Conservation (phyloP, 2,329 filamentous ascomycete genomes). For the Exophiala viscosa region DNA sequence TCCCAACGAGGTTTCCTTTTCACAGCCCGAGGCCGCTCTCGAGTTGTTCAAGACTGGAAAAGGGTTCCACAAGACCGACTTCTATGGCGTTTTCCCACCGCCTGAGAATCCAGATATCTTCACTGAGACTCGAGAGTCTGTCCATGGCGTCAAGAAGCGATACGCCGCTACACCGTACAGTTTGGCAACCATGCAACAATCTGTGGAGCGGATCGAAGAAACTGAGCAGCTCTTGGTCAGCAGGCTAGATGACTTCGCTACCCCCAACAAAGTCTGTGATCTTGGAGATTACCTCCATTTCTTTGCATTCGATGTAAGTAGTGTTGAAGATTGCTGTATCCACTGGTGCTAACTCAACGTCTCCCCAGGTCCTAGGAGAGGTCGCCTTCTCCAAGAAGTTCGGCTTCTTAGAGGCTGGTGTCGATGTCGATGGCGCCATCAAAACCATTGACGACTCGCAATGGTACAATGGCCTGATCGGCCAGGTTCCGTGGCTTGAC, state of each 20-base stretch:
- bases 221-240: conserved; percentile 43
- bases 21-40: conserved; percentile 46
- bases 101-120: conserved; percentile 58
- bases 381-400: conserved; percentile 45
- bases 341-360: neutral
- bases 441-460: conserved; percentile 48
- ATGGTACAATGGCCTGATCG: conserved; percentile 31
- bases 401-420: conserved; percentile 50
- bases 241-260: conserved; percentile 43
- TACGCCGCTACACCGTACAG: conserved; percentile 32
- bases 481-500: conserved; percentile 44
- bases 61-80: conserved; percentile 52
- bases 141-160: conserved; percentile 57
- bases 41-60: conserved; percentile 49
- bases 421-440: conserved; percentile 52
- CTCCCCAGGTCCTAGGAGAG: conserved; percentile 33
- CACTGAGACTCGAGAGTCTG: conserved; percentile 52
- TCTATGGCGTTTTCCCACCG: conserved; percentile 55
- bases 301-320: conserved; percentile 36
- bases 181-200: conserved; percentile 30
- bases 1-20: conserved; percentile 48
- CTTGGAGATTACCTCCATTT: conserved; percentile 42
- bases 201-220: conserved; percentile 30
- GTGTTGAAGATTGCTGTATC: neutral
- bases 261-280: conserved; percentile 38